Evolutionary conservation across 140 eudicot genomes (phyloP).

Genomic region (Cichorium intybus): DNA sequence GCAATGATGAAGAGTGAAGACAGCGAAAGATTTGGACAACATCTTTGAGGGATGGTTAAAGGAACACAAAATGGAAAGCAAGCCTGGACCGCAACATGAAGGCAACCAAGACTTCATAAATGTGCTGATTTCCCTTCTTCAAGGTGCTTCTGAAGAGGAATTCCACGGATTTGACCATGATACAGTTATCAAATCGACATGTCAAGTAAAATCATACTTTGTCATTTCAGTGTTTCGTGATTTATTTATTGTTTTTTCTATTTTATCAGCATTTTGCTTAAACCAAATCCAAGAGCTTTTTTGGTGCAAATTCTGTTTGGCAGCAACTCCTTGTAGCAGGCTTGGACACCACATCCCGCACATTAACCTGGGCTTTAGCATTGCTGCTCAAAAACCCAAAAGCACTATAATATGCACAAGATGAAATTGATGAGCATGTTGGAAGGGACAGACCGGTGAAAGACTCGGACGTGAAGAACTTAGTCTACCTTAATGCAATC

Average conservation of each 20-base stretch:
- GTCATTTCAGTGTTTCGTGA: too few species aligned
- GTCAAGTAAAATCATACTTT: constrained; percentile 43
- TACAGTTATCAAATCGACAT: constrained; percentile 39
- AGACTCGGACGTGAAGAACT: too few species aligned
- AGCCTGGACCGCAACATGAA: neutral
- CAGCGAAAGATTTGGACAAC: constrained; percentile 25
- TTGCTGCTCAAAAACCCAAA: too few species aligned
- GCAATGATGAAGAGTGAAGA: constrained; percentile 24
- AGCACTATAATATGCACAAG: too few species aligned
- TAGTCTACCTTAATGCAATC: too few species aligned
- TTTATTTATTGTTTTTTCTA: too few species aligned
- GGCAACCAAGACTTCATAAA: constrained; percentile 33
- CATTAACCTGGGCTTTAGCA: constrained; percentile 41
- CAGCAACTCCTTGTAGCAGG: constrained; percentile 34
- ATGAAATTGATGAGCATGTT: too few species aligned
- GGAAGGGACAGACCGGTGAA: too few species aligned
- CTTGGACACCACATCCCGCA: constrained; percentile 25
- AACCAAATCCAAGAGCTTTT: neutral
- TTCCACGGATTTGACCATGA: constrained; percentile 29
- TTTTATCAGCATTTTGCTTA: too few species aligned
- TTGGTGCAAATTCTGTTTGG: neutral
- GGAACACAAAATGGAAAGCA: constrained; percentile 11
- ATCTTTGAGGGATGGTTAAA: constrained; percentile 33
- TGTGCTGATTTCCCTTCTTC: constrained; percentile 23
- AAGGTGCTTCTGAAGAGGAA: constrained; percentile 22